Evolutionary conservation across 1,284 basidiomycete species (phyloP), one percentile per base, ranked within the genome.

Genomic region (Mycosarcoma maydis): DNA sequence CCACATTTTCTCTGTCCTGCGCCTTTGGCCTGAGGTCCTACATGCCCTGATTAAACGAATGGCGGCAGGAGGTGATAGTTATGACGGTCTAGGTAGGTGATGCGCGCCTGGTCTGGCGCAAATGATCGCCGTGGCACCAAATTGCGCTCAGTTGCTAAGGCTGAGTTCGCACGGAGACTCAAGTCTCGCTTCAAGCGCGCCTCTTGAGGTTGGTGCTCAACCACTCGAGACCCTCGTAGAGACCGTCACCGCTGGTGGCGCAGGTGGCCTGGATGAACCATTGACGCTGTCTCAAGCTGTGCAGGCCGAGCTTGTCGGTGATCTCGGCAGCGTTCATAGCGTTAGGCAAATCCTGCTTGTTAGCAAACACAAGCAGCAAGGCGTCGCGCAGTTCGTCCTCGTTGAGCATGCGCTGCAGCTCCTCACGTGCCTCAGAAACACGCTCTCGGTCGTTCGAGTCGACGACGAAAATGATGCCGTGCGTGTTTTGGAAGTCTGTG

Each of bases 311-410:
- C 85, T 98, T 98, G 85, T 98, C 96, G 68, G 96, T 98, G 83
- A 99, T 97, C 85, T 98, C 96, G 72, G 96, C 92, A 33, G 96
- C 95, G 84, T 95, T 97, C 95, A 98, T 98, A 71, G 96, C 96
- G 83, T 92, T 94, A 27, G 94, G 94, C 76, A 99, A 85, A 88
- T 99, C 96, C 85, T 99, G 96, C 86, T 99, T 99, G 86, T 99
- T 99, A 32, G 96, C 95, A 84, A 99, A 98, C 79, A 99, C 96
- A 74, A 99, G 90, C 77, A 99, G 89, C 80, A 98, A 90, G 46
- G 96, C 96, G 84, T 98, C 94, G 72, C 95, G 92, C 75, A 99
- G 90, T 86, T 99, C 96, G 82, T 98, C 95, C 85, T 98, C 96
- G 85, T 97, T 98, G 84, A 99, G 86, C 94, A 99, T 99, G 82